Base-by-base conservation (phyloP, 768 basidiomycete genomes). In the Leccinellum rugosiceps region DNA sequence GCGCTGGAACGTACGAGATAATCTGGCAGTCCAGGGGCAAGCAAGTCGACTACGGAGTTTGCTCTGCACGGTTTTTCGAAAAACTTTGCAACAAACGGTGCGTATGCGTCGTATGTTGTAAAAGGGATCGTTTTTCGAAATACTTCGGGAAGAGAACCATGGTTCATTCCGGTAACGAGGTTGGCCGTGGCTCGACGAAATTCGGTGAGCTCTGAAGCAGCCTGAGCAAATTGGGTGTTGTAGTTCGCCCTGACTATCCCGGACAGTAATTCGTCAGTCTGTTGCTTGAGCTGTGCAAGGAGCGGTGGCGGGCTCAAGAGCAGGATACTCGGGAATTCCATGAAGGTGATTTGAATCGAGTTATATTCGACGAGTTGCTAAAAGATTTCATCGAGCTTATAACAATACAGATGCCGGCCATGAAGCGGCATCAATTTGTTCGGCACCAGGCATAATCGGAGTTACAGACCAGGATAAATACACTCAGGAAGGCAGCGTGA, bases 1-100 rank as follows among this genome's bases (percentile, higher is more conserved):
- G 61, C 58, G 4, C 58, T 60, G 26, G 66, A 68, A 26, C 7
- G 13, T 5, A 9, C 41, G 10, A 67, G 46, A 28, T 19, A 65
- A 23, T 65, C 57, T 15, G 66, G 66, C 0, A 67, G 17, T 30
- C 66, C 64, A 3, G 59, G 61, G 0, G 67, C 50, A 38, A 65
- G 52, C 6, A 66, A 34, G 21, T 67, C 13, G n/a, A 44, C 25
- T 19, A 65, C 11, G 3, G 26, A 49, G 8, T 31, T 49, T 13
- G 35, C 52, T 46, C 25, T 58, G 15, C 53, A 61, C 1, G 61
- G 56, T 25, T 23, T 55, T 19, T 63, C 34, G 4, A 38, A 43
- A 21, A 60, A 46, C 43, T 25, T 63, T 23, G 61, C 35, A 21
- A 67, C 1, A 14, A 58, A 57, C 2, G 66, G 66, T 9, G 43